Base-by-base conservation (phyloP, 2,329 filamentous ascomycete genomes). In the Arthrinium puccinioides region DNA sequence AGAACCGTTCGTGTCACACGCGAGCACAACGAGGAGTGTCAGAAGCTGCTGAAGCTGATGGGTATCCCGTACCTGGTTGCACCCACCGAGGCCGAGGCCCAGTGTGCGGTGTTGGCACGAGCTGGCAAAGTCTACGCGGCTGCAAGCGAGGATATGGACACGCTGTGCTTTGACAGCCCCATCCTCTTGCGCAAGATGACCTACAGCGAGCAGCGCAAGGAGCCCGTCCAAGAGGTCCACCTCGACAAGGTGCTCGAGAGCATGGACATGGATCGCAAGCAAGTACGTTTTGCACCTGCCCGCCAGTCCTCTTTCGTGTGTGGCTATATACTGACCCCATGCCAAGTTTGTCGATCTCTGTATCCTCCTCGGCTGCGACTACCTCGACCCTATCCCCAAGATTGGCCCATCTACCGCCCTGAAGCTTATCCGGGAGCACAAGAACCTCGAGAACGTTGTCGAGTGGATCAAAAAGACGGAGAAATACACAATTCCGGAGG, bases 101-200 rank as follows among this genome's bases (percentile, higher is more conserved):
- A 98, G 60, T 98, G 92, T 59, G 92, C 92, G 4, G 84, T 82
- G 27, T 71, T 98, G 44, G 92, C 92, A 1, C 74, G 84, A 43
- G 89, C 86, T 5, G 90, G 88, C 25, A 97, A 97, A 65, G 92
- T 98, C 36, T 98, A 94, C 59, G 92, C 89, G 4, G 92, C 92
- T 15, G 92, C 92, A 3, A 94, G 86, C 46, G 92, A 98, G 64
- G 92, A 98, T 64, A 98, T 98, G 92, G 92, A 98, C 57, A 98
- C 92, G 0, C 69, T 98, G 38, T 97, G 90, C 54, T 98, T 98
- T 62, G 81, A 96, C 53, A 75, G 89, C 36, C 92, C 92, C 0
- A 89, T 98, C 41, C 67, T 98, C 32, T 67, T 98, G 46, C 77
- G 92, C 34, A 89, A 98, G 63, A 74, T 98, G 45, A 98, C 92